These are phyloP conservation scores for Tritrichomonas musculus DNA, from an alignment of 208 protist species.

Conservation along the genomic window DNA sequence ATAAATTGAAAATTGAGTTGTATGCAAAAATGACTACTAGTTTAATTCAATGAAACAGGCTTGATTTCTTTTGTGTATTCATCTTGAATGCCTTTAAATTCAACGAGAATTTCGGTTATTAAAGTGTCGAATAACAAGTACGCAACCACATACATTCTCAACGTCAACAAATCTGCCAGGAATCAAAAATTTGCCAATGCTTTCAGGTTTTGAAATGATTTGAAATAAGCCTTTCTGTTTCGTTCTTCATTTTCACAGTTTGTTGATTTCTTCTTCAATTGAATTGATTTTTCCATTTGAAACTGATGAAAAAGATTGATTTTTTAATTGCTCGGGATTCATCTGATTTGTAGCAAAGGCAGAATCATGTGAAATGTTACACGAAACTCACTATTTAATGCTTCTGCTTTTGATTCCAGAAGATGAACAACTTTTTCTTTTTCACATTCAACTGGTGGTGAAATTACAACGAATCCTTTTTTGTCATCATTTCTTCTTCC, in stretches of 20 bases:
- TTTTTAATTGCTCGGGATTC: background rate
- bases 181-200: background rate
- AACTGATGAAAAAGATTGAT: slow-evolving; percentile 8
- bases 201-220: background rate
- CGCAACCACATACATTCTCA: background rate
- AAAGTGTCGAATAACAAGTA: background rate
- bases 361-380: slow-evolving; percentile 6
- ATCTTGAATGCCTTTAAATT: background rate
- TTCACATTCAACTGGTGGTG: background rate
- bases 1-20: too few species aligned
- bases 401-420: background rate
- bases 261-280: too few species aligned
- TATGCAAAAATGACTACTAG: too few species aligned
- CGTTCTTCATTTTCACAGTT: background rate
- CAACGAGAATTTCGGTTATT: background rate
- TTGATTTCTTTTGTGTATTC: background rate
- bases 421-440: background rate
- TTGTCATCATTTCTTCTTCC: slow-evolving; percentile 35
- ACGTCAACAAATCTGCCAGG: background rate
- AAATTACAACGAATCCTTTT: background rate
- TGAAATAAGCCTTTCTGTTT: too few species aligned
- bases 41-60: too few species aligned
- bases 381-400: background rate
- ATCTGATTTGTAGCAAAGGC: background rate
- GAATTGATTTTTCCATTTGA: background rate